phyloP scores from a whole-genome alignment of 106 monocot genomes.

The Platanthera zijinensis region DNA sequence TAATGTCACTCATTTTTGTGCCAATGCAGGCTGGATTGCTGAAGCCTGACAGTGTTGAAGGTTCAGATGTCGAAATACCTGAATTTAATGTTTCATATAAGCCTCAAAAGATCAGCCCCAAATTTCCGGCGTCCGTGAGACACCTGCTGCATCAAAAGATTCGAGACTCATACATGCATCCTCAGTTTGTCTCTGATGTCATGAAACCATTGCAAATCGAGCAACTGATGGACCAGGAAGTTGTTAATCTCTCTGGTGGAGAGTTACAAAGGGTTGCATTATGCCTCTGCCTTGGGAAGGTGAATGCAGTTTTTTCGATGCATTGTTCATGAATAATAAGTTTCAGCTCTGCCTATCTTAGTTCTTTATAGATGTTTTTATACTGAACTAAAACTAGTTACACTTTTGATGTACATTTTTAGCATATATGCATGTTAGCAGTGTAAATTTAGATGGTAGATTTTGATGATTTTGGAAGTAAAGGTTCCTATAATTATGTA shows the following conservation, averaged over 20 bases:
- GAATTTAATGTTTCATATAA: constrained; percentile 99
- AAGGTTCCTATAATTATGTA: too few relatives aligned
- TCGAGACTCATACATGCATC: constrained; percentile 84
- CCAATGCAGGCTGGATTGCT: constrained; percentile 66
- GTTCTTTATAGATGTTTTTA: background rate
- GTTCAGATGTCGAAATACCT: constrained; percentile 77
- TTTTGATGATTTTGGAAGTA: too few relatives aligned
- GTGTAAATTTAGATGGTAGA: too few relatives aligned
- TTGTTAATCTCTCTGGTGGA: constrained; percentile 93
- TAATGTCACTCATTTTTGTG: background rate
- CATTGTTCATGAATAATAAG: background rate
- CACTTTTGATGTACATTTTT: too few relatives aligned
- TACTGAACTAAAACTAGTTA: background rate
- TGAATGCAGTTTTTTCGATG: constrained; percentile 13
- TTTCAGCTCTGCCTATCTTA: background rate
- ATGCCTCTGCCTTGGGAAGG: constrained; percentile 95
- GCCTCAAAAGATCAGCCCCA: constrained; percentile 93
- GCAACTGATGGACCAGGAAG: constrained; percentile 96
- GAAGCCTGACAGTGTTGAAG: constrained; percentile 79
- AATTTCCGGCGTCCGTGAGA: constrained; percentile 63
- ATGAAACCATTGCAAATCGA: constrained; percentile 99
- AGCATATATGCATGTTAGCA: too few relatives aligned
- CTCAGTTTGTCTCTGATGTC: constrained; percentile 91
- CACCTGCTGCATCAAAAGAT: constrained; percentile 77
- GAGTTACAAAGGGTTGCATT: constrained; percentile 93